These are phyloP conservation scores for Pilatotrama ljubarskyi DNA, from an alignment of 768 basidiomycete genomes.

Conservation along the genomic window DNA sequence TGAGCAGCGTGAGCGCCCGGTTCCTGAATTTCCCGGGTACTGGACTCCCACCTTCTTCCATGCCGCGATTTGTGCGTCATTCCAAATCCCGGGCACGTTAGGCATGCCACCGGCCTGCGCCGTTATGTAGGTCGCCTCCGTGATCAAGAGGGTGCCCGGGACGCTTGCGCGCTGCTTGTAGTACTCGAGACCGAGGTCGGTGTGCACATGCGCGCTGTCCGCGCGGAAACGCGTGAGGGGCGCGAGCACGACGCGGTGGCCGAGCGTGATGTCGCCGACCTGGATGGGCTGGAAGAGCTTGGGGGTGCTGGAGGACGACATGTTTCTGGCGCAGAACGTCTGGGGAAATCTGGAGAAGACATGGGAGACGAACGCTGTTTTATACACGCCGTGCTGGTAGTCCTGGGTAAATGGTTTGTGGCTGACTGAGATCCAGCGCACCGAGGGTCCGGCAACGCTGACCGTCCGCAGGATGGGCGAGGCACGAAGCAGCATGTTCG, in stretches of 20 bases:
- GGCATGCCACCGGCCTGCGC: constrained; percentile 47
- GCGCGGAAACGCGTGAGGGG: constrained; percentile 52
- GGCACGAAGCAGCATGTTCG: background rate
- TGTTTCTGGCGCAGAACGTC: background rate
- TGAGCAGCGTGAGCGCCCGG: background rate
- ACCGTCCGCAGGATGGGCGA: too few species aligned
- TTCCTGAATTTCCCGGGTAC: too few species aligned
- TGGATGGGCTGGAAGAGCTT: constrained; percentile 50
- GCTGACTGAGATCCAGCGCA: background rate
- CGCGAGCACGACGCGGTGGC: constrained; percentile 54
- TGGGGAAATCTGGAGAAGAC: too few species aligned
- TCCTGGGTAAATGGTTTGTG: background rate
- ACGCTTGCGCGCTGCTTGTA: constrained; percentile 48
- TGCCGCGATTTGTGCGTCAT: constrained; percentile 50
- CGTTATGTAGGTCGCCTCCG: constrained; percentile 58
- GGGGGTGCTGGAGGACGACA: constrained; percentile 14
- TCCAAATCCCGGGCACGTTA: constrained; percentile 66
- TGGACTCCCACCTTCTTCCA: constrained; percentile 54
- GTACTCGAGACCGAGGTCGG: constrained; percentile 43
- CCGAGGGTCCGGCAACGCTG: too few species aligned
- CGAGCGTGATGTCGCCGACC: constrained; percentile 43
- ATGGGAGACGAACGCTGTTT: background rate
- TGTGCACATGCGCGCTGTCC: constrained; percentile 36
- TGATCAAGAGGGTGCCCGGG: constrained; percentile 55
- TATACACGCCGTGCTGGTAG: background rate